Conservation (phyloP, 1,284 basidiomycete species). For the Schizophyllum commune region DNA sequence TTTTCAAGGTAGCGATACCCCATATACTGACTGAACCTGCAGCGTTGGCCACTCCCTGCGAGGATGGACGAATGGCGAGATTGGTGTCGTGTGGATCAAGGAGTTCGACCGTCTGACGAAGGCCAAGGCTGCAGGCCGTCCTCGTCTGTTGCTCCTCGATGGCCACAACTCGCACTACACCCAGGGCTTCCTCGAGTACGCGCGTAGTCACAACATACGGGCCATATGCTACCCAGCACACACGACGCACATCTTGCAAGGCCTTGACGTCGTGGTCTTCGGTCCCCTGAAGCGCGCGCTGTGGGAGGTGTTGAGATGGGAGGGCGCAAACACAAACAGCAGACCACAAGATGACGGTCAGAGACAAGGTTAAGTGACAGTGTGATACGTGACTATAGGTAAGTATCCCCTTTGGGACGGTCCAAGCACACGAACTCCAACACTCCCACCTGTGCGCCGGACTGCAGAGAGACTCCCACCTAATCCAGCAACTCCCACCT, state of each 20-base stretch:
- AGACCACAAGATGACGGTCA: too few relatives aligned
- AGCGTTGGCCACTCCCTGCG: constrained; percentile 23
- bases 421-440: too few relatives aligned
- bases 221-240: constrained; percentile 27
- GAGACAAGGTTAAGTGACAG: too few relatives aligned
- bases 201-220: constrained; percentile 17
- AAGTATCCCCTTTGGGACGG: too few relatives aligned
- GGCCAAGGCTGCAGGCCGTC: constrained; percentile 19
- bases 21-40: constrained; percentile 12
- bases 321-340: too few relatives aligned
- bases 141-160: constrained; percentile 26
- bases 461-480: too few relatives aligned
- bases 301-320: too few relatives aligned
- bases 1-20: constrained; percentile 10
- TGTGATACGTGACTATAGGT: too few relatives aligned
- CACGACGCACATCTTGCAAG: constrained; percentile 22
- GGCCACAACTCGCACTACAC: constrained; percentile 31
- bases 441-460: too few relatives aligned
- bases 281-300: constrained; percentile 14
- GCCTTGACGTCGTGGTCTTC: constrained; percentile 26
- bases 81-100: constrained; percentile 24
- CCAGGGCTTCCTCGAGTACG: constrained; percentile 21
- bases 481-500: neutral
- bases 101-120: constrained; percentile 24
- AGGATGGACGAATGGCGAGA: constrained; percentile 33